phyloP scores from a whole-genome alignment of 2,329 filamentous ascomycete genomes.

The Aspergillus piperis region DNA sequence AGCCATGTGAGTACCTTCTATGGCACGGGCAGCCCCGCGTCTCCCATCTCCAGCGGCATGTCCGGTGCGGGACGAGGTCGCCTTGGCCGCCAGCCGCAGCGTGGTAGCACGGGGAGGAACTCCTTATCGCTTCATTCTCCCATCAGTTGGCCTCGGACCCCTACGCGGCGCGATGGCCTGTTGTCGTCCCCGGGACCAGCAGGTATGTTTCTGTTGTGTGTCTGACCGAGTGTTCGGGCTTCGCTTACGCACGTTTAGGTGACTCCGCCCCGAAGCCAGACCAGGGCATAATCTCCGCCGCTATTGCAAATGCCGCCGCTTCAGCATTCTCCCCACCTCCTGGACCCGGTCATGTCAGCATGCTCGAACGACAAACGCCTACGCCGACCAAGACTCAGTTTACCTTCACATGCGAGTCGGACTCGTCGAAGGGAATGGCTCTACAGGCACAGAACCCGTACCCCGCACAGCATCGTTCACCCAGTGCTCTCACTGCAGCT shows the following conservation, averaged over 20 bases:
- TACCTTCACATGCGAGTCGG: constrained; percentile 93
- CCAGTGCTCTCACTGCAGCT: constrained; percentile 34
- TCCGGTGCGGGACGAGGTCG: constrained; percentile 84
- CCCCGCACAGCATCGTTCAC: constrained; percentile 39
- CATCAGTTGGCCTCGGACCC: constrained; percentile 57
- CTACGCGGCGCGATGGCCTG: constrained; percentile 50
- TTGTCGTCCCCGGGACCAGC: constrained; percentile 45
- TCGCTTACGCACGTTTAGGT: constrained; percentile 25
- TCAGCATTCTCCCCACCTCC: constrained; percentile 63
- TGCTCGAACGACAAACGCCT: constrained; percentile 69
- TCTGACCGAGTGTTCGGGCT: neutral
- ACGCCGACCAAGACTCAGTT: constrained; percentile 81
- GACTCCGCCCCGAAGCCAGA: constrained; percentile 46
- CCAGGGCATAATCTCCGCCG: constrained; percentile 86
- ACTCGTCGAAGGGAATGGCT: constrained; percentile 75
- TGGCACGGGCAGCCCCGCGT: constrained; percentile 56
- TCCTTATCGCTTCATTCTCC: constrained; percentile 63
- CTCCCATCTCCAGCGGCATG: constrained; percentile 66
- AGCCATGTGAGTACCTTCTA: constrained; percentile 56
- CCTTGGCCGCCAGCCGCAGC: constrained; percentile 62
- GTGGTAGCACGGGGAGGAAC: constrained; percentile 59
- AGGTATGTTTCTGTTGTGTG: constrained; percentile 27
- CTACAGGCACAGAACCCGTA: constrained; percentile 65
- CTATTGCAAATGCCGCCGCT: constrained; percentile 85
- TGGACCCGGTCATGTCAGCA: constrained; percentile 76